These are phyloP conservation scores for Candida maesae DNA, from an alignment of 805 yeast genomes.

Conservation along the genomic window DNA sequence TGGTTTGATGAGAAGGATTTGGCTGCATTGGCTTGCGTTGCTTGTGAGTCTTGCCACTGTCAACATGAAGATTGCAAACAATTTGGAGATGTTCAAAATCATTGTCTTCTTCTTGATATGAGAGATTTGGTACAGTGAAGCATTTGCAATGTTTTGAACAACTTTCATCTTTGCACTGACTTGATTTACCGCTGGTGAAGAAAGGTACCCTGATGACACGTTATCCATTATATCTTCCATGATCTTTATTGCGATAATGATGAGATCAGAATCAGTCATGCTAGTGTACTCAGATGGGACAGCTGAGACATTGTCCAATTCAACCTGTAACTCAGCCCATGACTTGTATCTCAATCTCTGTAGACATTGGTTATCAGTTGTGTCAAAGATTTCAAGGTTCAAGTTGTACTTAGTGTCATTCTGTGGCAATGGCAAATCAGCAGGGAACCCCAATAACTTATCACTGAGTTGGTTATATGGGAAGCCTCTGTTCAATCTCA, in stretches of 20 bases:
- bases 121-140: slow-evolving; percentile 23
- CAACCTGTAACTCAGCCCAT: slow-evolving; percentile 19
- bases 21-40: slow-evolving; percentile 30
- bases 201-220: slow-evolving; percentile 26
- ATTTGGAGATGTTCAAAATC: slow-evolving; percentile 32
- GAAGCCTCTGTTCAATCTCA: slow-evolving; percentile 33
- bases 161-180: slow-evolving; percentile 26
- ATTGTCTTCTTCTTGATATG: slow-evolving; percentile 28
- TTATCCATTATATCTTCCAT: slow-evolving; percentile 36
- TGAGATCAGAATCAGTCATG: slow-evolving; percentile 28
- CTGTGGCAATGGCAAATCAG: slow-evolving; percentile 32
- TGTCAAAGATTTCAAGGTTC: slow-evolving; percentile 22
- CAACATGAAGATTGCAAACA: slow-evolving; percentile 32
- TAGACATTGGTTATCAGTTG: slow-evolving; percentile 12
- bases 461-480: slow-evolving; percentile 29
- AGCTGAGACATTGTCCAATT: slow-evolving; percentile 11
- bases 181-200: slow-evolving; percentile 23
- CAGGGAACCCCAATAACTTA: slow-evolving; percentile 28
- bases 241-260: slow-evolving; percentile 28
- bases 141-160: slow-evolving; percentile 19
- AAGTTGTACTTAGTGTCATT: slow-evolving; percentile 21
- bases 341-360: slow-evolving; percentile 11
- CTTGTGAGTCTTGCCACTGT: slow-evolving; percentile 28
- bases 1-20: slow-evolving; percentile 36
- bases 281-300: slow-evolving; percentile 6